Evolutionary conservation across 1,284 basidiomycete genomes (phyloP), one percentile per base, ranked within the genome.

Genomic region (Leccinum subrobustum): DNA sequence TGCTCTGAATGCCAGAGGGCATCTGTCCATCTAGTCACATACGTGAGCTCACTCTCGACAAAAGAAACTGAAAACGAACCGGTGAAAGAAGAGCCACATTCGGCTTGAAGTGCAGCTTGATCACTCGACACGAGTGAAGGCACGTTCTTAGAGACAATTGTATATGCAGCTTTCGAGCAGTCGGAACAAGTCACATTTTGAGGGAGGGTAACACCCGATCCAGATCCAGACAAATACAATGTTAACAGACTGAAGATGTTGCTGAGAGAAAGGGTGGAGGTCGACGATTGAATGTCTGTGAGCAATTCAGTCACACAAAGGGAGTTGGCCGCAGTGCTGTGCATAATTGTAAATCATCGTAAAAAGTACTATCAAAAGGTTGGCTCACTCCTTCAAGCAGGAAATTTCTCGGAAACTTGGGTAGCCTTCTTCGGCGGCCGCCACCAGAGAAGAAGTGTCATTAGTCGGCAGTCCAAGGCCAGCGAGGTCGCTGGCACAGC

Each of bases 381-480:
- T 33, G 16, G 77, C 84, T 67, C 63, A 88, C 85, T 86, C 82
- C 63, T 81, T 76, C 67, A 88, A 73, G 69, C 86, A 87, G 8
- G 72, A 75, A 18, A 83, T 67, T 64, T 83, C 65, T 61, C 86
- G 79, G 29, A 77, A 74, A 14, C 80, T 74, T 9, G 84, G 81
- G 73, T 87, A 89, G 20, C 69, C 72, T 47, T 70, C 59, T 64
- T 84, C 76, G 11, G 82, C 76, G 39, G 42, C 27, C 3, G 65
- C 50, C 2, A 57, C 48, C 9, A 66, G 3, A 3, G 52, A 6
- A 14, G 56, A 20, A 25, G 63, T 5, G 31, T 64, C 20, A 25
- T 20, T 57, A 8, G 62, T 63, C 0, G 56, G 1, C 27, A 69
- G 20, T 20, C 78, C 76, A 31, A 77, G 48, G 11, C 73, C 68